Conservation (phyloP, 2,329 filamentous ascomycete genomes). For the Fusarium siculi region DNA sequence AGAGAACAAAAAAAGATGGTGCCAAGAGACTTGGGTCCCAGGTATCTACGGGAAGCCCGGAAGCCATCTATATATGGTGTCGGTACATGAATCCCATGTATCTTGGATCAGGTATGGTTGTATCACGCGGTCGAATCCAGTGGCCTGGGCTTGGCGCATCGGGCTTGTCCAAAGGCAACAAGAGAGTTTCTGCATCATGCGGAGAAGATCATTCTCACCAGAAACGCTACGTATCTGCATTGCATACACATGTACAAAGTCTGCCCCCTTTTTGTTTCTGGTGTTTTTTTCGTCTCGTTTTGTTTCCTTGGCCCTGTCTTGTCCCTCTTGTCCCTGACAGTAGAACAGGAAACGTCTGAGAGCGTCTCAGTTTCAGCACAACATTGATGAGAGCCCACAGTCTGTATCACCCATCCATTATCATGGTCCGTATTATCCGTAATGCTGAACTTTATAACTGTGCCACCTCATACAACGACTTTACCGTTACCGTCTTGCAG, state of each 20-base stretch:
- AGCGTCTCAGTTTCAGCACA: constrained; percentile 27
- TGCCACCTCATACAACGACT: constrained; percentile 22
- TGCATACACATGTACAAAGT: not conserved
- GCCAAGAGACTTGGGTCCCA: not conserved
- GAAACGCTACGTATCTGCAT: not conserved
- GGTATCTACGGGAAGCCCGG: constrained; percentile 13
- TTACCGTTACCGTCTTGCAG: not conserved
- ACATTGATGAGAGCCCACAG: not conserved
- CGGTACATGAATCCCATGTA: constrained; percentile 13
- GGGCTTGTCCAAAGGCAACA: constrained; percentile 9
- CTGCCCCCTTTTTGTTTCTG: not conserved
- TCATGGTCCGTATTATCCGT: not conserved
- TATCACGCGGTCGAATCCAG: constrained; percentile 22
- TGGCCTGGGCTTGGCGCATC: constrained; percentile 24
- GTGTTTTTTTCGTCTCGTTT: constrained; percentile 12
- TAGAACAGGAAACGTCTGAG: constrained; percentile 14
- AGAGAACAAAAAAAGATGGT: not conserved
- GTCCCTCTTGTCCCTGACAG: not conserved
- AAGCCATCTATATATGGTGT: not conserved
- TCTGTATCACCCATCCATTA: not conserved
- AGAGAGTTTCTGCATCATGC: constrained; percentile 6
- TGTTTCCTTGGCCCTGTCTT: not conserved
- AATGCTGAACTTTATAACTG: not conserved
- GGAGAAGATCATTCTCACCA: constrained; percentile 2
- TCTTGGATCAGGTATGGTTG: not conserved